A percentile compares a stretch with the other conserved stretches of the same genome.
phyloP scores from a whole-genome alignment of 2,329 filamentous ascomycete species.

The Colletotrichum gloeosporioides region DNA sequence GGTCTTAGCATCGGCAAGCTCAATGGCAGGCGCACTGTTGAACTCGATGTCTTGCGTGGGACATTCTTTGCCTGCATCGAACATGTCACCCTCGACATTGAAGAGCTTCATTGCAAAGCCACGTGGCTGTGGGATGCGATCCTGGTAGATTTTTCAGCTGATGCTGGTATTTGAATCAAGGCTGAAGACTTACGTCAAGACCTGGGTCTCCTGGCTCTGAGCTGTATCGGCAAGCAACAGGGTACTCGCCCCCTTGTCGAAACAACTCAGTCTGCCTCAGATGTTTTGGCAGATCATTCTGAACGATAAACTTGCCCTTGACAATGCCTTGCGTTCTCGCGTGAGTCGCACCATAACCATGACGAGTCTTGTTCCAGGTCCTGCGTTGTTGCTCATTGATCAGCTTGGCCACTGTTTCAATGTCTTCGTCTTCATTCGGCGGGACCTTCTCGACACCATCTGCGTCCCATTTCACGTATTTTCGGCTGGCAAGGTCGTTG shows the following conservation, averaged over 20 bases:
- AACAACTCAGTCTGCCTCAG: neutral
- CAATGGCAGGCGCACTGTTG: neutral
- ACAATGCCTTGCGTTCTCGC: neutral
- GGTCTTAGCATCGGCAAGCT: neutral
- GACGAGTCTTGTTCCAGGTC: neutral
- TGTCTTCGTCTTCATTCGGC: neutral
- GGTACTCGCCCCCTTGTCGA: neutral
- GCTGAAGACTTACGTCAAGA: neutral
- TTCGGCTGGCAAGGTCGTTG: neutral
- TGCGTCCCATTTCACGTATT: neutral
- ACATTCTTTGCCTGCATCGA: neutral
- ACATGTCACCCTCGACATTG: neutral
- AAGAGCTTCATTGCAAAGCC: neutral
- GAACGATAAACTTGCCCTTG: neutral
- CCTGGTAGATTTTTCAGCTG: neutral
- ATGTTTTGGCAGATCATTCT: neutral
- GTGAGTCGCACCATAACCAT: neutral
- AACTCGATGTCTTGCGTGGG: neutral
- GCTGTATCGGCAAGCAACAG: neutral
- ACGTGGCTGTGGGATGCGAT: neutral
- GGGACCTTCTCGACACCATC: neutral
- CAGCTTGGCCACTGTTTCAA: neutral
- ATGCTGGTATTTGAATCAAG: neutral
- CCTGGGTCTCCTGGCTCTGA: neutral
- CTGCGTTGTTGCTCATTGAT: neutral